These are phyloP conservation scores for Bocquillonia castaneifolia DNA, from an alignment of 441 rosid species.

Conservation along the genomic window DNA sequence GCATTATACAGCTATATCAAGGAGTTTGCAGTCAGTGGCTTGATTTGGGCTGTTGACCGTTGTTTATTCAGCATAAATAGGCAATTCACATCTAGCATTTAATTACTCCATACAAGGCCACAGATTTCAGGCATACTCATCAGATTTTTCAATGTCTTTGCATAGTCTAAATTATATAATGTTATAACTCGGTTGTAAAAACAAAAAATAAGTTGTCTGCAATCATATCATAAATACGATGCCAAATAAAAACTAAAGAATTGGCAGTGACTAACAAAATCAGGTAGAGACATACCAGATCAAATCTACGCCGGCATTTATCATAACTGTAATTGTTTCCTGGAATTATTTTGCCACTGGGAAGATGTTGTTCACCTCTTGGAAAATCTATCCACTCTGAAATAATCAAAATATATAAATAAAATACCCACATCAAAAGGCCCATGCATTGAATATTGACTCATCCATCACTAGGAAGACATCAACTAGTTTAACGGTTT, in stretches of 20 bases:
- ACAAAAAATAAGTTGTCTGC: neutral
- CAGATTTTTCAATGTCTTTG: neutral
- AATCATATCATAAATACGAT: neutral
- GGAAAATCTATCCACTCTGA: constrained; percentile 99
- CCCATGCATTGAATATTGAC: neutral
- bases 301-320: constrained; percentile 93
- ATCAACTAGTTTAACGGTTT: constrained; percentile 4
- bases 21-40: neutral
- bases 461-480: constrained; percentile 1
- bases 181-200: neutral
- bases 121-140: neutral
- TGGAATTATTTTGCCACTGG: constrained; percentile 51
- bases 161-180: neutral
- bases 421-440: constrained; percentile 6
- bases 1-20: neutral
- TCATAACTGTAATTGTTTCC: constrained; percentile 87
- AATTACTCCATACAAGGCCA: neutral
- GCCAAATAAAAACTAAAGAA: constrained; percentile 1
- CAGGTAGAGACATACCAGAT: constrained; percentile 54
- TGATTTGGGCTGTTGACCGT: neutral
- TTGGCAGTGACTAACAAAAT: constrained; percentile 1
- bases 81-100: neutral
- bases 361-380: constrained; percentile 74
- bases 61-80: neutral
- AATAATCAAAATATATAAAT: constrained; percentile 16